Percentiles rank a stretch among this genome's conserved stretches.
These are phyloP conservation scores for Coemansia sp. DNA, from an alignment of 192 early-diverging fungal genomes.

Conservation along the genomic window DNA sequence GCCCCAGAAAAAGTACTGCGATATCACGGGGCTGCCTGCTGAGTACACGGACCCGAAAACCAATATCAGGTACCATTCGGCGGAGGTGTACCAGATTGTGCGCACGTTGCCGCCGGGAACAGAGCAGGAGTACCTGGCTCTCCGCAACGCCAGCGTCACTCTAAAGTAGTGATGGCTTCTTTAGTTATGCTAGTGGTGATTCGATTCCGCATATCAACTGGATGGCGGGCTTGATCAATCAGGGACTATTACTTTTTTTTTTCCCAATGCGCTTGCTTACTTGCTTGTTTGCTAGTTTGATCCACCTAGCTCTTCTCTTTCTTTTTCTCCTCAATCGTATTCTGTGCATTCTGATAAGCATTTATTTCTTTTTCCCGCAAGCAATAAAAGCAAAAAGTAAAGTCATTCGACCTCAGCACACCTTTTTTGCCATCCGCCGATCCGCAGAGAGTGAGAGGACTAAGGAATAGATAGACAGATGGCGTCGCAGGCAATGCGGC, in stretches of 20 bases:
- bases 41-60: constrained; percentile 89
- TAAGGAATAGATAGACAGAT: background rate
- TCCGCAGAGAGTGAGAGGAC: background rate
- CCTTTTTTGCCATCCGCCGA: background rate
- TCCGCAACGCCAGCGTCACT: constrained; percentile 77
- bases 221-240: background rate
- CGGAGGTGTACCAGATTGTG: constrained; percentile 78
- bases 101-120: constrained; percentile 69
- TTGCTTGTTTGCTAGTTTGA: background rate
- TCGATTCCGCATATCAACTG: background rate
- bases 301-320: too few relatives aligned
- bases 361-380: too few relatives aligned
- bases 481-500: constrained; percentile 12
- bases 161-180: constrained; percentile 50
- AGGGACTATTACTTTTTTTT: background rate
- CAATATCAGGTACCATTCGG: constrained; percentile 76
- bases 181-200: background rate
- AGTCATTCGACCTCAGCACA: background rate
- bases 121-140: constrained; percentile 79
- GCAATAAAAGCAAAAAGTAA: too few relatives aligned
- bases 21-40: constrained; percentile 85
- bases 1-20: constrained; percentile 90
- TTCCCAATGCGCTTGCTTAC: background rate
- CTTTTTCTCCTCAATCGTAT: constrained; percentile 1
- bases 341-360: too few relatives aligned